Evolutionary conservation across 2,329 filamentous ascomycete genomes (phyloP).

Genomic region (Pseudogymnoascus sp.): DNA sequence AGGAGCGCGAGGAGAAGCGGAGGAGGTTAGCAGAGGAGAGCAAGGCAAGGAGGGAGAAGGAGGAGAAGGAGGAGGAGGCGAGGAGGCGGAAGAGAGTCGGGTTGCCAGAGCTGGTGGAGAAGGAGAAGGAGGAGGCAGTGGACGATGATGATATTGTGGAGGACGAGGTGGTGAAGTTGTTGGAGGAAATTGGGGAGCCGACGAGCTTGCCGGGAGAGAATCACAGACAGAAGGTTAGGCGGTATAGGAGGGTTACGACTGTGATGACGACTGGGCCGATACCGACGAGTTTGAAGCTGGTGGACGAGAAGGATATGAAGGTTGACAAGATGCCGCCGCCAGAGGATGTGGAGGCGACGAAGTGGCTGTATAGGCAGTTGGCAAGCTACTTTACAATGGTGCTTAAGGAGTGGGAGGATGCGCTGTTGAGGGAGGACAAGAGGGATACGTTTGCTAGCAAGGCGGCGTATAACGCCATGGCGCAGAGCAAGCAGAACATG

Average conservation of each 20-base stretch:
- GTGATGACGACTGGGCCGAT: conserved; percentile 68
- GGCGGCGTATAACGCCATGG: conserved; percentile 74
- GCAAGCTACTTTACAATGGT: conserved; percentile 96
- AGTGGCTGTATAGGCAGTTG: conserved; percentile 76
- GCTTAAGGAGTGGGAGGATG: conserved; percentile 75
- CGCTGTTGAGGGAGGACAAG: conserved; percentile 59
- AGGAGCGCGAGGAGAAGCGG: conserved; percentile 71
- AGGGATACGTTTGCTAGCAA: conserved; percentile 66
- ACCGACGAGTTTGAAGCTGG: conserved; percentile 69
- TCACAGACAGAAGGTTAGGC: conserved; percentile 57
- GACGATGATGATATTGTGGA: conserved; percentile 57
- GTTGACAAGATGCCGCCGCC: conserved; percentile 51
- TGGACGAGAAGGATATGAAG: conserved; percentile 85
- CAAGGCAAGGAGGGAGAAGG: conserved; percentile 56
- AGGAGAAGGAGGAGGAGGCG: conserved; percentile 65
- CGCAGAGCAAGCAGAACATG: conserved; percentile 81
- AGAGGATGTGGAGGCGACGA: conserved; percentile 54
- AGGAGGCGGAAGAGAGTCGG: conserved; percentile 67
- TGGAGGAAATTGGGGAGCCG: conserved; percentile 68
- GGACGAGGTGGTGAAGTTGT: conserved; percentile 56
- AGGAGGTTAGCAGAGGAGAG: conserved; percentile 74
- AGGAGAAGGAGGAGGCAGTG: conserved; percentile 37
- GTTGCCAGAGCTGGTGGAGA: conserved; percentile 60
- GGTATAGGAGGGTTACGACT: conserved; percentile 58
- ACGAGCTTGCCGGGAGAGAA: conserved; percentile 71